These are phyloP conservation scores for Adansonia gregorii DNA, from an alignment of 441 rosid genomes.

Conservation along the genomic window DNA sequence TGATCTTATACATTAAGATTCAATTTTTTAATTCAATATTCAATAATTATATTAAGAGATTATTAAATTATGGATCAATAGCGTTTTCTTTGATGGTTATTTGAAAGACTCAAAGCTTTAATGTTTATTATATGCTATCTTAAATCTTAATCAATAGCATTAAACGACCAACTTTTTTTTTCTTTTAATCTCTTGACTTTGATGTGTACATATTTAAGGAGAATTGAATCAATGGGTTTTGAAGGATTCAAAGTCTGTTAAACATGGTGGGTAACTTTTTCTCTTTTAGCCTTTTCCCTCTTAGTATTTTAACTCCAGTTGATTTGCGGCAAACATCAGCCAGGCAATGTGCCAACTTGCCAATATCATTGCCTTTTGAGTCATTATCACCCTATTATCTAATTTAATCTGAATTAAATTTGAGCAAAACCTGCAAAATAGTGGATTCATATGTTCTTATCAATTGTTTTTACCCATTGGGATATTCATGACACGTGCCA, in stretches of 20 bases:
- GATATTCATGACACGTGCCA: background rate
- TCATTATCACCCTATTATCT: background rate
- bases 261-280: no score
- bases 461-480: background rate
- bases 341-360: background rate
- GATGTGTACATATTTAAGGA: background rate
- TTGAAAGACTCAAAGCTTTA: background rate
- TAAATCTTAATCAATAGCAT: background rate
- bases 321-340: background rate
- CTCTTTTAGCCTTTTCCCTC: no score
- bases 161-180: background rate
- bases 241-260: background rate
- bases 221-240: background rate
- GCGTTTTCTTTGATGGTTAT: background rate
- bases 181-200: background rate
- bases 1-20: background rate
- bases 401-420: background rate
- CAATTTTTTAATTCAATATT: background rate
- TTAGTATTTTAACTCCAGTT: background rate
- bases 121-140: background rate
- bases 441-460: background rate
- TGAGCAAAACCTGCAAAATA: background rate
- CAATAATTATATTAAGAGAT: background rate
- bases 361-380: conserved; percentile 10
- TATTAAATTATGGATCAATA: conserved; percentile 3